These are phyloP conservation scores for Fusarium keratoplasticum DNA, from an alignment of 2,329 filamentous ascomycete genomes.

Conservation along the genomic window DNA sequence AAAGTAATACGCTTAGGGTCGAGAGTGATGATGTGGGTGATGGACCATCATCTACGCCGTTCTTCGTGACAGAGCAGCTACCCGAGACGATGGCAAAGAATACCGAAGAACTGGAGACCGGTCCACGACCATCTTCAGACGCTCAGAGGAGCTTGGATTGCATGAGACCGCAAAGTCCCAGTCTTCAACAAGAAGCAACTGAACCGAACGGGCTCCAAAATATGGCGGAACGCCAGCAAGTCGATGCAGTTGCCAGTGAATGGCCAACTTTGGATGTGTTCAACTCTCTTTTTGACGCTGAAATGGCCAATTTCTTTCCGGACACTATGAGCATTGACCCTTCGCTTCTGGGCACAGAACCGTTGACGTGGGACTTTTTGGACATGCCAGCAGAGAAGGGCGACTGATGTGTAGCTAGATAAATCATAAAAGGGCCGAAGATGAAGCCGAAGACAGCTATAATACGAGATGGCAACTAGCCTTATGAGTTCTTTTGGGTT, in stretches of 20 bases:
- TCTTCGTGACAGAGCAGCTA: not conserved
- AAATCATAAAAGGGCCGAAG: no score
- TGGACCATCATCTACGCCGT: not conserved
- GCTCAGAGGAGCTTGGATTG: not conserved
- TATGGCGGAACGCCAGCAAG: not conserved
- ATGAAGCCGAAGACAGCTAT: not conserved
- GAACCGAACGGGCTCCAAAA: not conserved
- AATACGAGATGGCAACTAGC: not conserved
- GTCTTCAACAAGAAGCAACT: not conserved
- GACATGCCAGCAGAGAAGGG: not conserved
- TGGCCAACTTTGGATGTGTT: slow-evolving; percentile 8
- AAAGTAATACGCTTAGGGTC: not conserved
- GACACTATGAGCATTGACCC: not conserved
- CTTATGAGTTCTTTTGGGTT: not conserved
- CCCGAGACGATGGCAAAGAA: not conserved
- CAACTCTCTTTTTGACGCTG: slow-evolving; percentile 13
- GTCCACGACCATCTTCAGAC: not conserved
- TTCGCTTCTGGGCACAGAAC: not conserved
- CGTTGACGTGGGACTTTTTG: not conserved
- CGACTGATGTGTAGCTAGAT: no score
- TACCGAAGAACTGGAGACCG: not conserved
- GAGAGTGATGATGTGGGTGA: not conserved
- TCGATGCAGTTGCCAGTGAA: not conserved
- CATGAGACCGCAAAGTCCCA: not conserved
- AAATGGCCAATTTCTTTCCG: slow-evolving; percentile 9